Evolutionary conservation across 2,329 filamentous ascomycete species (phyloP).

Genomic region (Dendryphion nanum): DNA sequence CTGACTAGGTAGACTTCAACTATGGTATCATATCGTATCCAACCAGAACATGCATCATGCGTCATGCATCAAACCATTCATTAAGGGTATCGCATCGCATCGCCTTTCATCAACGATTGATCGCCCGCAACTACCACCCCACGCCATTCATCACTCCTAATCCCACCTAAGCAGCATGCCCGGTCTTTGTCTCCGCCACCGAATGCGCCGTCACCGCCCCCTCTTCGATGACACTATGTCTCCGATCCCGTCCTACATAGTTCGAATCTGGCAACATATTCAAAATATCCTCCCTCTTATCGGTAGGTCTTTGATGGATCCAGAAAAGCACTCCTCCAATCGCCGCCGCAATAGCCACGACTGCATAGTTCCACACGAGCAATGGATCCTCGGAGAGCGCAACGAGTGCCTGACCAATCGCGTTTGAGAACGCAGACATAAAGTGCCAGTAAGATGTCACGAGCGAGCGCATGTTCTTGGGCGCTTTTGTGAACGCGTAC

Average conservation of each 20-base stretch:
- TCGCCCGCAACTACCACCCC: too few relatives aligned
- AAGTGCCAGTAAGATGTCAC: conserved; percentile 68
- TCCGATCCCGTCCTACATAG: conserved; percentile 31
- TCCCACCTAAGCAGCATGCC: too few relatives aligned
- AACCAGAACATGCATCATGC: too few relatives aligned
- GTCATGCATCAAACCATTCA: too few relatives aligned
- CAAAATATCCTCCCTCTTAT: conserved; percentile 65
- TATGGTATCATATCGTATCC: too few relatives aligned
- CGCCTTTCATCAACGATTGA: too few relatives aligned
- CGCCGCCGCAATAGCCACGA: conserved; percentile 61
- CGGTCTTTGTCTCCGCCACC: too few relatives aligned
- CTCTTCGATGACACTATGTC: conserved; percentile 17
- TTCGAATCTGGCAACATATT: conserved; percentile 56
- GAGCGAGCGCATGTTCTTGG: conserved; percentile 77
- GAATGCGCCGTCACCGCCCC: too few relatives aligned
- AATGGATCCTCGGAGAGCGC: conserved; percentile 63
- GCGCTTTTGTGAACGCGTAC: conserved; percentile 75
- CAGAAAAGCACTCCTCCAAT: conserved; percentile 66
- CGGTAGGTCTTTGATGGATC: conserved; percentile 64
- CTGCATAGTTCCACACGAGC: conserved; percentile 70
- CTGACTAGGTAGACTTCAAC: too few relatives aligned
- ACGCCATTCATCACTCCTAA: too few relatives aligned
- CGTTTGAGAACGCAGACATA: conserved; percentile 68
- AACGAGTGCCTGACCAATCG: conserved; percentile 68
- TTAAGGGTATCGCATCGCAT: too few relatives aligned